phyloP scores from a whole-genome alignment of 805 yeast genomes.

The Kuraishia molischiana region DNA sequence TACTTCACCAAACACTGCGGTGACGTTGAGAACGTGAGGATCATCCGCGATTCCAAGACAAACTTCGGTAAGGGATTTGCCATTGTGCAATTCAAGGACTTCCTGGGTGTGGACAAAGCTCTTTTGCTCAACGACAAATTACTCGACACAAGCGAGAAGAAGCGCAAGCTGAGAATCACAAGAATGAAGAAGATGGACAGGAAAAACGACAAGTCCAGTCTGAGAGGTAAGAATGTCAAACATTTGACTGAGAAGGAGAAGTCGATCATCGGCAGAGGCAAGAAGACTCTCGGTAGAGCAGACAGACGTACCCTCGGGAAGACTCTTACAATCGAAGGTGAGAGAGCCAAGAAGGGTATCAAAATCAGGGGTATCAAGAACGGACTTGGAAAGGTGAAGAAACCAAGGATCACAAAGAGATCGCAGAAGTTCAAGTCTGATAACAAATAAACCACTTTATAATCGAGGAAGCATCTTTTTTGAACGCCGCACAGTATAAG shows the following conservation, averaged over 20 bases:
- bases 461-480: too few species aligned
- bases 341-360: conserved; percentile 65
- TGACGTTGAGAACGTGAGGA: conserved; percentile 75
- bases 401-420: conserved; percentile 47
- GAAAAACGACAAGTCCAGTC: conserved; percentile 11
- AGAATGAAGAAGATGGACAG: conserved; percentile 46
- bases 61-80: conserved; percentile 97
- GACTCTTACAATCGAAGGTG: conserved; percentile 51
- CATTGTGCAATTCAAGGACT: conserved; percentile 78
- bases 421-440: conserved; percentile 23
- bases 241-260: conserved; percentile 54
- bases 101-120: conserved; percentile 70
- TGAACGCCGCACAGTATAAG: too few species aligned
- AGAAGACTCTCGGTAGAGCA: conserved; percentile 64
- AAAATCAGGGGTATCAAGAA: conserved; percentile 51
- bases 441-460: not conserved
- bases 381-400: conserved; percentile 38
- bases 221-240: conserved; percentile 5
- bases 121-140: conserved; percentile 66
- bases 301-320: conserved; percentile 65
- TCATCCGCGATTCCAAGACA: conserved; percentile 86
- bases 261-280: conserved; percentile 75
- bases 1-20: conserved; percentile 57
- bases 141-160: conserved; percentile 25
- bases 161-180: conserved; percentile 65